Evolutionary conservation across 2,329 filamentous ascomycete genomes (phyloP).

Genomic region (Esteya vermicola): DNA sequence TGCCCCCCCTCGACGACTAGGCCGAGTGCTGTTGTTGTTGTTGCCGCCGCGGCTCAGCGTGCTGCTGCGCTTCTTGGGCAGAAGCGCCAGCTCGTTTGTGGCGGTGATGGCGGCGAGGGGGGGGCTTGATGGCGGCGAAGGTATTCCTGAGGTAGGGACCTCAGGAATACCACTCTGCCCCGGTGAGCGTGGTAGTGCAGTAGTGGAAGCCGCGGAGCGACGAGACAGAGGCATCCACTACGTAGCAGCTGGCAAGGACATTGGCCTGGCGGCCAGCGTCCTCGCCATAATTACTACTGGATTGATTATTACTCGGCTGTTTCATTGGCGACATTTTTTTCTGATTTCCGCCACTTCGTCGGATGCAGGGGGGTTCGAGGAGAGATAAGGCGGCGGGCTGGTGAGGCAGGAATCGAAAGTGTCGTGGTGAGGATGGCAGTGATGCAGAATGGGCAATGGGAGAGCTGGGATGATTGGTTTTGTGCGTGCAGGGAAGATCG

Average conservation of each 20-base stretch:
- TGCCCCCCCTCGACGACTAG: conserved; percentile 68
- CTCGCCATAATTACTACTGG: conserved; percentile 69
- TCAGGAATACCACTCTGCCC: conserved; percentile 92
- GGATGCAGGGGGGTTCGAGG: not conserved
- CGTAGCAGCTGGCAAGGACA: conserved; percentile 84
- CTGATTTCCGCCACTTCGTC: conserved; percentile 16
- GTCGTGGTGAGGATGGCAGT: no score
- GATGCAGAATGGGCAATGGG: no score
- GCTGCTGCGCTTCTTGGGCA: conserved; percentile 32
- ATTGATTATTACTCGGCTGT: conserved; percentile 51
- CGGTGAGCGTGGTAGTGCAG: conserved; percentile 82
- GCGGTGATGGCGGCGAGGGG: conserved; percentile 64
- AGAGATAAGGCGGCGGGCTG: not conserved
- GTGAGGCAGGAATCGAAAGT: no score
- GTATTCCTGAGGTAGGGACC: conserved; percentile 71
- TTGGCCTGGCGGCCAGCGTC: conserved; percentile 50
- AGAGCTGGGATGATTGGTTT: no score
- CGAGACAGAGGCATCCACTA: conserved; percentile 54
- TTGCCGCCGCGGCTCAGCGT: conserved; percentile 11
- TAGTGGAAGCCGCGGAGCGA: conserved; percentile 78
- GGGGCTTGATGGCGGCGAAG: conserved; percentile 78
- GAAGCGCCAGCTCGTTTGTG: conserved; percentile 51
- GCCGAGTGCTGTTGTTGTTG: conserved; percentile 21
- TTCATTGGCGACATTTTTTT: conserved; percentile 55
- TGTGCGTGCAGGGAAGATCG: no score